phyloP scores from a whole-genome alignment of 306 rosid species.

The Lablab purpureus region DNA sequence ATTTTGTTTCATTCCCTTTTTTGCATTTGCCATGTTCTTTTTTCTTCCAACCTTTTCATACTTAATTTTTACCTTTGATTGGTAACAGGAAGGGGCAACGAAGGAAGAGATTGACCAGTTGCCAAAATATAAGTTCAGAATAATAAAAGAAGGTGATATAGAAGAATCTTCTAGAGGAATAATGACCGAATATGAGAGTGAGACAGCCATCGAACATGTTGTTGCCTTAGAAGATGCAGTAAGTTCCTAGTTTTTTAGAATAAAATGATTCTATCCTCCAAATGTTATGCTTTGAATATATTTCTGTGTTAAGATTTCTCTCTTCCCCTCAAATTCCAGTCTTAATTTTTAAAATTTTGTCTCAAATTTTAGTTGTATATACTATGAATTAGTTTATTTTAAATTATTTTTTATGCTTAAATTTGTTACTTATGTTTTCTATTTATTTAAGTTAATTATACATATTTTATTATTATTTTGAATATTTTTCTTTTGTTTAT shows the following conservation, averaged over 20 bases:
- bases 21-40: constrained; percentile 18
- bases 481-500: neutral
- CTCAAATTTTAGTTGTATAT: neutral
- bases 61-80: constrained; percentile 44
- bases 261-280: neutral
- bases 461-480: neutral
- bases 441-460: neutral
- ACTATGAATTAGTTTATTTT: neutral
- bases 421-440: neutral
- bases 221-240: constrained; percentile 75
- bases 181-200: constrained; percentile 62
- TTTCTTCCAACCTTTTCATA: constrained; percentile 4
- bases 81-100: constrained; percentile 89
- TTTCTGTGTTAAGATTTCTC: neutral
- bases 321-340: neutral
- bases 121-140: constrained; percentile 72
- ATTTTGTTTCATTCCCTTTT: constrained; percentile 11
- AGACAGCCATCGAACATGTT: constrained; percentile 57
- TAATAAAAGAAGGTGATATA: constrained; percentile 51
- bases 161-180: constrained; percentile 72
- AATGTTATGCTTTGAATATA: neutral
- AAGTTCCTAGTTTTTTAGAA: constrained; percentile 50
- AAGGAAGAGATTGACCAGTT: constrained; percentile 78
- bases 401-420: neutral
- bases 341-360: neutral